Conservation (phyloP, 495 filamentous ascomycete genomes). For the Penicillium manginii region DNA sequence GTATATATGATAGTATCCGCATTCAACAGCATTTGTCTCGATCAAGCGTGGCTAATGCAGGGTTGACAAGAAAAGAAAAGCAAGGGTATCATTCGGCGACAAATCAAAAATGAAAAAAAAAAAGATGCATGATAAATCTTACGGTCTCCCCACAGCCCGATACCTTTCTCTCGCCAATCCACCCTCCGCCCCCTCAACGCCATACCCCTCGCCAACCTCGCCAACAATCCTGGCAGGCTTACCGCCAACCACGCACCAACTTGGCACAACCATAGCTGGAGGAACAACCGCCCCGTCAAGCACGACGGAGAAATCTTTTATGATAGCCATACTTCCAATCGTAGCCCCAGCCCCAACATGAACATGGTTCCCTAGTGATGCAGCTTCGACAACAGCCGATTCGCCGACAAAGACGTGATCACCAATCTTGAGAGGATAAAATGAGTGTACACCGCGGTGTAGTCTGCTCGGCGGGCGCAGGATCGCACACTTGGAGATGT, state of each 20-base stretch:
- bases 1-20: background rate
- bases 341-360: constrained; percentile 74
- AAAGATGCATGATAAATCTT: constrained; percentile 8
- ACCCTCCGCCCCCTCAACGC: constrained; percentile 54
- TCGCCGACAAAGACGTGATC: constrained; percentile 89
- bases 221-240: constrained; percentile 80
- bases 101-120: constrained; percentile 15
- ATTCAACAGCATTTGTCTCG: too few relatives aligned
- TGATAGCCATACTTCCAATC: constrained; percentile 81
- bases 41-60: background rate
- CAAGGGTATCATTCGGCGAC: constrained; percentile 29
- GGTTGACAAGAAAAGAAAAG: constrained; percentile 2
- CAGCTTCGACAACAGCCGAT: constrained; percentile 73
- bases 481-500: constrained; percentile 72
- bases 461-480: constrained; percentile 78
- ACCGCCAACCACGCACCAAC: constrained; percentile 83
- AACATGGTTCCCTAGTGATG: constrained; percentile 78
- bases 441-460: constrained; percentile 59
- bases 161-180: constrained; percentile 53
- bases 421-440: constrained; percentile 86
- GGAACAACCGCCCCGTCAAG: constrained; percentile 83
- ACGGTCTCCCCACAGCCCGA: constrained; percentile 43
- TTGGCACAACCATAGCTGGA: constrained; percentile 86
- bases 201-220: constrained; percentile 82
- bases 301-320: constrained; percentile 88